These are phyloP conservation scores for Agaricus blazei DNA, from an alignment of 768 basidiomycete species.

Conservation along the genomic window DNA sequence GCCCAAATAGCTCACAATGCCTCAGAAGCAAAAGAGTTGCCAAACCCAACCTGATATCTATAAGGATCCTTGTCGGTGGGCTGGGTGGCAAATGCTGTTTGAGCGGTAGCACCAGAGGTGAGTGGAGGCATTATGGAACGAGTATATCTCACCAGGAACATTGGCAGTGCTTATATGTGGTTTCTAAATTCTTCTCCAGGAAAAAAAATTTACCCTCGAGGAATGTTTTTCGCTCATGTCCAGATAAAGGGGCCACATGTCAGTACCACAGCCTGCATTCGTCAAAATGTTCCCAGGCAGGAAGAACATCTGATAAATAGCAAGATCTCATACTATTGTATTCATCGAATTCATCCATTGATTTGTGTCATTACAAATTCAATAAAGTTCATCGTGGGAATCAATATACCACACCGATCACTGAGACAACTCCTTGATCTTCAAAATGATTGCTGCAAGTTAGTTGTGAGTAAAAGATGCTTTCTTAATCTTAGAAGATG, in stretches of 20 bases:
- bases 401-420: conserved; percentile 11
- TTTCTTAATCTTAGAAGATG: conserved; percentile 8
- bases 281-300: conserved; percentile 2
- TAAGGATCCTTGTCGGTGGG: conserved; percentile 47
- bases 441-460: conserved; percentile 40
- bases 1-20: conserved; percentile 36
- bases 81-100: conserved; percentile 28
- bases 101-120: conserved; percentile 34
- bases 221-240: conserved; percentile 6
- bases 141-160: background rate
- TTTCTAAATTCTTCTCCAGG: background rate
- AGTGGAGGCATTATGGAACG: conserved; percentile 18
- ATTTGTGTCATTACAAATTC: no score
- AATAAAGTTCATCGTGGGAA: no score
- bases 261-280: background rate
- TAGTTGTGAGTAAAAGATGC: conserved; percentile 11
- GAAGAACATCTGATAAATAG: background rate
- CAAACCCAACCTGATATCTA: conserved; percentile 53
- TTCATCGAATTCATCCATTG: background rate
- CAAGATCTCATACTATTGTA: background rate
- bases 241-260: background rate
- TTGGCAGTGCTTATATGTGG: background rate
- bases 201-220: background rate
- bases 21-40: conserved; percentile 51
- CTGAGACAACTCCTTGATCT: conserved; percentile 44